A percentile compares a stretch with the other conserved stretches of the same genome.
Conservation (phyloP, 352 stramenopile species). For the Globisporangium apiculatum region DNA sequence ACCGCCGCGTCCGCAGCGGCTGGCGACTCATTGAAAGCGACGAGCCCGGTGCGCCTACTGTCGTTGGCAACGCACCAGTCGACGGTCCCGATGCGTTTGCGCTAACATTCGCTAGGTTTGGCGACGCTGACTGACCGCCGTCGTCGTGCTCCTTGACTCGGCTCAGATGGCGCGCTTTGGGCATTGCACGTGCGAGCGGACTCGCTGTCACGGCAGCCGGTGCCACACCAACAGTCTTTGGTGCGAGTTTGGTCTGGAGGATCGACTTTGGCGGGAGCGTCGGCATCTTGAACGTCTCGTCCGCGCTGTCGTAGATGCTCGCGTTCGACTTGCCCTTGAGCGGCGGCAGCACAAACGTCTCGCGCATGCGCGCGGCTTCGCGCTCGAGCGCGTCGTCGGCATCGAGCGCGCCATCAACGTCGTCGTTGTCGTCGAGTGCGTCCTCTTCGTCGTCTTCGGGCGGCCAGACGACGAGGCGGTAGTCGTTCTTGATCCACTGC, state of each 20-base stretch:
- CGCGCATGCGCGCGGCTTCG: constrained; percentile 63
- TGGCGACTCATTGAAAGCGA: constrained; percentile 11
- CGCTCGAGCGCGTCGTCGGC: constrained; percentile 64
- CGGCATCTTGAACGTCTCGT: constrained; percentile 80
- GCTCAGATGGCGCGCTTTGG: constrained; percentile 5
- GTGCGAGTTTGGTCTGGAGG: constrained; percentile 11
- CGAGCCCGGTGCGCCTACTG: background rate
- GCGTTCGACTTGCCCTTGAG: constrained; percentile 55
- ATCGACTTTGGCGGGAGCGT: constrained; percentile 50
- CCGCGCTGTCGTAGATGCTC: constrained; percentile 42
- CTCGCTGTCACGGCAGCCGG: background rate
- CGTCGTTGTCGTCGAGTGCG: constrained; percentile 70
- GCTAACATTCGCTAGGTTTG: background rate
- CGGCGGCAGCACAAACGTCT: constrained; percentile 73
- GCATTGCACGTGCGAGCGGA: background rate
- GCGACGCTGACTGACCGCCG: background rate
- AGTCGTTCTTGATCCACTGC: constrained; percentile 81
- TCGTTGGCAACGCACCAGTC: background rate
- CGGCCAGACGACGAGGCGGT: constrained; percentile 76
- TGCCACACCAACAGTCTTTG: constrained; percentile 1
- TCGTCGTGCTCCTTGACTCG: constrained; percentile 7
- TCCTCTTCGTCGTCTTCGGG: constrained; percentile 78
- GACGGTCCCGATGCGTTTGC: background rate
- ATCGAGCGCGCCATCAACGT: constrained; percentile 71
- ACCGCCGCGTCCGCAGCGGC: constrained; percentile 14